These are phyloP conservation scores for Pisolithus orientalis DNA, from an alignment of 768 basidiomycete genomes.

Conservation along the genomic window DNA sequence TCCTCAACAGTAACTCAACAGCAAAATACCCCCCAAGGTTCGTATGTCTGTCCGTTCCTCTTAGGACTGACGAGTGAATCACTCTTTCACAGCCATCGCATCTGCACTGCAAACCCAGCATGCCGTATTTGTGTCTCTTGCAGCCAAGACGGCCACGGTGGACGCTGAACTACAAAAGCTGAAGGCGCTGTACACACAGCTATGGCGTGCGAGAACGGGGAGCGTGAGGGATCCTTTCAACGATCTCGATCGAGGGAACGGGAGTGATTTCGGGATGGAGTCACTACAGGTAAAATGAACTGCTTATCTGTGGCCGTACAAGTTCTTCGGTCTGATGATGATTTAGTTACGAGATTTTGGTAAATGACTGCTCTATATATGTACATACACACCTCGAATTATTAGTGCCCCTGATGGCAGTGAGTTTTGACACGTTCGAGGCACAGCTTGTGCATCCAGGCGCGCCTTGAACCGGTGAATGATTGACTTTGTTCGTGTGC, in stretches of 20 bases:
- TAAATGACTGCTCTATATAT: not conserved
- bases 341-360: not conserved
- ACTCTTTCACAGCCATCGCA: slow-evolving; percentile 48
- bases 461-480: too few species aligned
- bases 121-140: slow-evolving; percentile 67
- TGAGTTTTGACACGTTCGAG: not conserved
- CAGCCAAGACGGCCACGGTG: slow-evolving; percentile 66
- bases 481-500: too few species aligned
- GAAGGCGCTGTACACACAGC: slow-evolving; percentile 65
- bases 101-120: slow-evolving; percentile 79
- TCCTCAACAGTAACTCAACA: slow-evolving; percentile 57
- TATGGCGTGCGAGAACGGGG: slow-evolving; percentile 76
- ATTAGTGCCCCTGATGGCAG: not conserved
- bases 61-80: not conserved
- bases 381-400: too few species aligned
- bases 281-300: slow-evolving; percentile 17
- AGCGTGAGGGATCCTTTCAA: slow-evolving; percentile 82
- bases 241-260: slow-evolving; percentile 34
- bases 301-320: not conserved
- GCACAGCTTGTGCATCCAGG: too few species aligned
- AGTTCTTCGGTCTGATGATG: not conserved
- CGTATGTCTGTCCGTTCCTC: slow-evolving; percentile 4
- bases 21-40: slow-evolving; percentile 73
- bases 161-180: slow-evolving; percentile 74
- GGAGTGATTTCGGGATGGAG: slow-evolving; percentile 40